phyloP scores from a whole-genome alignment of 306 rosid genomes.

The Arachis stenosperma region DNA sequence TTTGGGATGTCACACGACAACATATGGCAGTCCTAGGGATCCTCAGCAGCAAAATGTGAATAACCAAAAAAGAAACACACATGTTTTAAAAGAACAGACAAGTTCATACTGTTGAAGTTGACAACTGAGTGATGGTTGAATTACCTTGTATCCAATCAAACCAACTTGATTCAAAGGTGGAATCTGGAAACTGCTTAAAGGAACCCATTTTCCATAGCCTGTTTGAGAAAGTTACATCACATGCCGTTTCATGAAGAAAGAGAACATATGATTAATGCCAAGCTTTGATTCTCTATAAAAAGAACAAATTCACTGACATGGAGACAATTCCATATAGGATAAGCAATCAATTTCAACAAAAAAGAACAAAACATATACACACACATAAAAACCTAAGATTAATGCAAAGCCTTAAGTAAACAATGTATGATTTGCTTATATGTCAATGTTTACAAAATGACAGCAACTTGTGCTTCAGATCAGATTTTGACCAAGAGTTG shows the following conservation, averaged over 20 bases:
- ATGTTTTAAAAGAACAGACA: slow-evolving; percentile 7
- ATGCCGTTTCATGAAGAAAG: background rate
- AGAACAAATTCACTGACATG: background rate
- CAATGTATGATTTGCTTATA: slow-evolving; percentile 15
- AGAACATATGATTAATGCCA: background rate
- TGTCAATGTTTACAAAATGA: background rate
- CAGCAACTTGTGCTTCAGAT: slow-evolving; percentile 7
- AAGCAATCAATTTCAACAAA: background rate
- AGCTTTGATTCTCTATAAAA: background rate
- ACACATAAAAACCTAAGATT: background rate
- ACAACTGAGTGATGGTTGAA: background rate
- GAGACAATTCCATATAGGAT: background rate
- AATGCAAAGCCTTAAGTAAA: background rate
- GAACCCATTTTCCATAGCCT: slow-evolving; percentile 84
- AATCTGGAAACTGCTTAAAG: slow-evolving; percentile 72
- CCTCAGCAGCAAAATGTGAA: slow-evolving; percentile 75
- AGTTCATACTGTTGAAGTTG: slow-evolving; percentile 18
- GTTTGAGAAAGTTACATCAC: background rate
- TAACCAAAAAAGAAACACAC: slow-evolving; percentile 18
- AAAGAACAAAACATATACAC: background rate
- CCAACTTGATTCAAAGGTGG: slow-evolving; percentile 87
- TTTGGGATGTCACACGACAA: too few relatives aligned
- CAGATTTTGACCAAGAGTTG: background rate
- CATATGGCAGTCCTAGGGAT: slow-evolving; percentile 33
- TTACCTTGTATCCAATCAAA: slow-evolving; percentile 93